A percentile compares a stretch with the other conserved stretches of the same genome.
phyloP scores from a whole-genome alignment of 371 early-diverging fungal species.

The Ecytonucleospora hepatopenaei region DNA sequence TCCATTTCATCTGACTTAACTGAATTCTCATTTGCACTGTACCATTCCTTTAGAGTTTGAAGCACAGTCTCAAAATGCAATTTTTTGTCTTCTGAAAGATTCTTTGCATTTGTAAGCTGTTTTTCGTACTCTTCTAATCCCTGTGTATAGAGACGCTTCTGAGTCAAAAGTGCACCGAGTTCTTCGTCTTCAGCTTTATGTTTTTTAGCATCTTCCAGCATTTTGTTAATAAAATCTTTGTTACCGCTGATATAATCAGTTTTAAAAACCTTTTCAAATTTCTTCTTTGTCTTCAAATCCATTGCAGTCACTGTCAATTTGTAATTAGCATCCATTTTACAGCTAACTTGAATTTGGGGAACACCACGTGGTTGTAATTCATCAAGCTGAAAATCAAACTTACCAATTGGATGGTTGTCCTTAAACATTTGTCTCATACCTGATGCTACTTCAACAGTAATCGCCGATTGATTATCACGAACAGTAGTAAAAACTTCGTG shows the following conservation, averaged over 20 bases:
- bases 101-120: background rate
- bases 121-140: background rate
- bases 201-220: slow-evolving; percentile 1
- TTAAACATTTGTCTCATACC: slow-evolving; percentile 25
- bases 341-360: slow-evolving; percentile 41
- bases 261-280: background rate
- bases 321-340: slow-evolving; percentile 23
- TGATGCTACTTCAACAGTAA: slow-evolving; percentile 44
- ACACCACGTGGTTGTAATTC: slow-evolving; percentile 31
- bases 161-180: background rate
- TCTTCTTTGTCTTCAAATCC: slow-evolving; percentile 27
- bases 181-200: slow-evolving; percentile 2
- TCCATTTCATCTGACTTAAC: background rate
- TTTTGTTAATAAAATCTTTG: background rate
- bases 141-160: background rate
- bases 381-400: slow-evolving; percentile 25
- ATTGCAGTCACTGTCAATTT: slow-evolving; percentile 33
- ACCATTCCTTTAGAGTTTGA: background rate
- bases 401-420: slow-evolving; percentile 33
- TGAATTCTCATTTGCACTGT: background rate
- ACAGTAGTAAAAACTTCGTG: slow-evolving; percentile 51
- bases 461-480: slow-evolving; percentile 46
- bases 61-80: background rate
- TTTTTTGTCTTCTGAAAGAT: background rate
- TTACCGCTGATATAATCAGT: background rate